Conservation (phyloP, 1,139 yeast species). For the Blastobotrys buckinghamii region DNA sequence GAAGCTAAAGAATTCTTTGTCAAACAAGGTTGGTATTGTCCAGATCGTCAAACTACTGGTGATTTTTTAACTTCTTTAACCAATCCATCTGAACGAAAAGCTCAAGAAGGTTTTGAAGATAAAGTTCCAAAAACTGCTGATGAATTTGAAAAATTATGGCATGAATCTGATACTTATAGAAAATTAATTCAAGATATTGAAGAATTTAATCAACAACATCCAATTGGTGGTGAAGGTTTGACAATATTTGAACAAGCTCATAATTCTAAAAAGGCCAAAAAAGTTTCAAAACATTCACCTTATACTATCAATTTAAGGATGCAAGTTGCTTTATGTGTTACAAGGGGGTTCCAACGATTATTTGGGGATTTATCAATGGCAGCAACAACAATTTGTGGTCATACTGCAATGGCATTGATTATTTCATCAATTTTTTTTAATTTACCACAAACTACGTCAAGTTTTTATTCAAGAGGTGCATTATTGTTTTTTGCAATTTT, state of each 20-base stretch:
- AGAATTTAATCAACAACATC: slow-evolving; percentile 27
- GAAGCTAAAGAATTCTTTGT: slow-evolving; percentile 56
- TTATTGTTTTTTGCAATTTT: slow-evolving; percentile 71
- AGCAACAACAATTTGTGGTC: slow-evolving; percentile 52
- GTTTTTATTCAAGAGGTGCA: slow-evolving; percentile 65
- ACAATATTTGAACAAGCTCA: slow-evolving; percentile 45
- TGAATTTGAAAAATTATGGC: slow-evolving; percentile 66
- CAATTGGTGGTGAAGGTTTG: slow-evolving; percentile 23
- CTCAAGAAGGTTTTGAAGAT: slow-evolving; percentile 50
- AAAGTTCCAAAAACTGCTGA: slow-evolving; percentile 62
- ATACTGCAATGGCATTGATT: slow-evolving; percentile 62
- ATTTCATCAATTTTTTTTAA: slow-evolving; percentile 73
- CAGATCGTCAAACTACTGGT: slow-evolving; percentile 76
- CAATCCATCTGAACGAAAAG: slow-evolving; percentile 60
- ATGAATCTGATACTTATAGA: slow-evolving; percentile 46
- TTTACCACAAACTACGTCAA: slow-evolving; percentile 40
- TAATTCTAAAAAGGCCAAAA: slow-evolving; percentile 47
- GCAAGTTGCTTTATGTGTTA: slow-evolving; percentile 57
- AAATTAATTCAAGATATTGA: slow-evolving; percentile 39
- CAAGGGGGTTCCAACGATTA: slow-evolving; percentile 58
- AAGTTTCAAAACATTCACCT: slow-evolving; percentile 49
- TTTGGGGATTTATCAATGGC: slow-evolving; percentile 65
- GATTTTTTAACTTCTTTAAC: slow-evolving; percentile 78
- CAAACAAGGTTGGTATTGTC: slow-evolving; percentile 66
- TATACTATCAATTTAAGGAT: slow-evolving; percentile 58